Base-by-base conservation (phyloP, 176 grass and related monocot genomes). In the Oryza glumipatula region DNA sequence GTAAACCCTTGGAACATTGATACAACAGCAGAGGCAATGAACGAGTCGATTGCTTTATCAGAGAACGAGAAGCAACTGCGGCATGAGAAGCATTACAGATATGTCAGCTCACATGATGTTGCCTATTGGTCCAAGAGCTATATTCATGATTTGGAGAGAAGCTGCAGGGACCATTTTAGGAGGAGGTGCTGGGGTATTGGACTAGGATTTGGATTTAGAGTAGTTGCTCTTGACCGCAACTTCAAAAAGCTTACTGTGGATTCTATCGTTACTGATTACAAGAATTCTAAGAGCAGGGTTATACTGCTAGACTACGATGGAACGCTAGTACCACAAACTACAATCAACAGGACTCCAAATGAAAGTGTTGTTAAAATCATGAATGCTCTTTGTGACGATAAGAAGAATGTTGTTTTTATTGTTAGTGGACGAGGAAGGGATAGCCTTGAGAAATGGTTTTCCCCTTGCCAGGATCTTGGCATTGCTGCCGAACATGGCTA, bases 401-500 rank as follows among this genome's bases (percentile, higher is more conserved):
- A 84, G 69, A 88, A 84, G 16, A 88, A 88, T 68, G 76, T 88
- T 60, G 69, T 88, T 74, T 88, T 88, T 79, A 84, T 84, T 68
- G 87, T 88, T 46, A 88, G 87, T 84, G 87, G 87, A 88, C 83
- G 87, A 80, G 87, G 81, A 68, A 79, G 69, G 87, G 61, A 16
- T 84, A 84, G 87, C 81, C 87, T 88, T 84, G 87, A 88, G n/a
- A 84, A 88, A 54, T 88, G 87, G 81, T 88, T 88, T 83, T 79
- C 56, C 81, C 70, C 68, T 71, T 92, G 91, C 23, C 80, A 76
- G 68, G 82, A 92, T 48, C 84, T 92, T 87, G 91, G 91, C 22
- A 89, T 92, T 82, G 91, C 87, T 30, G 87, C 91, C 44, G 91
- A 92, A 84, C 91, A 92, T 89, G 91, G 91, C 30, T 92, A 92